Conservation (phyloP, 2,329 filamentous ascomycete genomes). For the Exophiala phaeomuriformis region DNA sequence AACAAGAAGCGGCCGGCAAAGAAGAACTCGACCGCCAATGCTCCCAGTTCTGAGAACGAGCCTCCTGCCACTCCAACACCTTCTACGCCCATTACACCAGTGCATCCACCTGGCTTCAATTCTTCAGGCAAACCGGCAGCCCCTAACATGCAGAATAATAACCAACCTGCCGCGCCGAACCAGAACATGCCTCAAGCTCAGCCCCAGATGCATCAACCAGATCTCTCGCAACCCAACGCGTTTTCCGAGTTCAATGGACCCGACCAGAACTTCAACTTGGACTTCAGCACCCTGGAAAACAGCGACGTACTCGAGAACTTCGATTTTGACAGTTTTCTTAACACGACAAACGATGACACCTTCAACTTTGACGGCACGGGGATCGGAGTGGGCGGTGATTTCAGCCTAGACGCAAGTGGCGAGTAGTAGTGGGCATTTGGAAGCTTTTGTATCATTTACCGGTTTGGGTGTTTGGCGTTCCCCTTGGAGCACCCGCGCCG, state of each 20-base stretch:
- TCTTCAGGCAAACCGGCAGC: conserved; percentile 32
- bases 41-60: conserved; percentile 41
- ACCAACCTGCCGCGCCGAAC: conserved; percentile 34
- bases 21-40: conserved; percentile 36
- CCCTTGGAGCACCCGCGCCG: conserved; percentile 8
- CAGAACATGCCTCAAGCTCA: conserved; percentile 27
- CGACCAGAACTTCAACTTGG: conserved; percentile 25
- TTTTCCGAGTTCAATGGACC: conserved; percentile 18
- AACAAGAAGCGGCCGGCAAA: conserved; percentile 41
- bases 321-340: conserved; percentile 61
- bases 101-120: conserved; percentile 42
- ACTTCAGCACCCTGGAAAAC: conserved; percentile 41
- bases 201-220: conserved; percentile 27
- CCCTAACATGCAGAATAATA: conserved; percentile 28
- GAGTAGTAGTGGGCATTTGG: conserved; percentile 16
- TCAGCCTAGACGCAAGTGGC: conserved; percentile 21
- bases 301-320: conserved; percentile 48
- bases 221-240: conserved; percentile 21
- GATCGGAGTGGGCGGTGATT: conserved; percentile 38
- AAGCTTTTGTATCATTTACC: conserved; percentile 20
- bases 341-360: conserved; percentile 44
- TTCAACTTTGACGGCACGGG: conserved; percentile 38
- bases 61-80: conserved; percentile 44
- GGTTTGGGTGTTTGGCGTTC: conserved; percentile 16
- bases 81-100: conserved; percentile 43